A percentile compares a stretch with the other conserved stretches of the same genome.
These are phyloP conservation scores for Diacronema lutheri DNA, from an alignment of 78 protist species.

Conservation along the genomic window DNA sequence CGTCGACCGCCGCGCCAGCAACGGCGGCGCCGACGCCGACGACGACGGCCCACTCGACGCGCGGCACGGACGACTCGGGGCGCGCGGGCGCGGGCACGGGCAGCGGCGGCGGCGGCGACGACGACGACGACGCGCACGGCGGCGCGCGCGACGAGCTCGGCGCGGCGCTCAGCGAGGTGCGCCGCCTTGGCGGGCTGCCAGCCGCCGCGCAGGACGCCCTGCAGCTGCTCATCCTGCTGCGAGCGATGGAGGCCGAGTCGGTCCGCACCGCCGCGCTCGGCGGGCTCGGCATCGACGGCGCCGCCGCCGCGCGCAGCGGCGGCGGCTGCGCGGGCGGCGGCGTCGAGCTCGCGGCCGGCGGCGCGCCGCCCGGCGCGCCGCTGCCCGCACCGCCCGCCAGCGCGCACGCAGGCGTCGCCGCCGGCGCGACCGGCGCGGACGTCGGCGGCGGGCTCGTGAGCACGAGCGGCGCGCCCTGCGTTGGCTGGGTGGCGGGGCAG, in stretches of 20 bases:
- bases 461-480: background rate
- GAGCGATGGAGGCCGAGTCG: background rate
- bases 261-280: background rate
- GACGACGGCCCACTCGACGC: background rate
- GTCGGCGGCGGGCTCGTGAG: background rate
- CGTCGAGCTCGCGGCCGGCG: too few species aligned
- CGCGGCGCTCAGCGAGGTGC: background rate
- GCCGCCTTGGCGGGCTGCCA: too few species aligned
- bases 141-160: background rate
- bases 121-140: background rate
- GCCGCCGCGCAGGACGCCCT: background rate
- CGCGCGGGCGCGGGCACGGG: background rate
- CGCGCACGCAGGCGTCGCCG: background rate
- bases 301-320: background rate
- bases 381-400: background rate
- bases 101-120: background rate
- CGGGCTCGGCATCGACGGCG: background rate
- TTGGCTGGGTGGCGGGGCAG: background rate
- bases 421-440: conserved; percentile 14
- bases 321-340: background rate
- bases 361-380: background rate
- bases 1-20: too few species aligned
- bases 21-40: too few species aligned
- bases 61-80: background rate
- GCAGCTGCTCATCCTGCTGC: background rate